phyloP scores from a whole-genome alignment of 2,329 filamentous ascomycete genomes.

The Bipolaris zeicola region DNA sequence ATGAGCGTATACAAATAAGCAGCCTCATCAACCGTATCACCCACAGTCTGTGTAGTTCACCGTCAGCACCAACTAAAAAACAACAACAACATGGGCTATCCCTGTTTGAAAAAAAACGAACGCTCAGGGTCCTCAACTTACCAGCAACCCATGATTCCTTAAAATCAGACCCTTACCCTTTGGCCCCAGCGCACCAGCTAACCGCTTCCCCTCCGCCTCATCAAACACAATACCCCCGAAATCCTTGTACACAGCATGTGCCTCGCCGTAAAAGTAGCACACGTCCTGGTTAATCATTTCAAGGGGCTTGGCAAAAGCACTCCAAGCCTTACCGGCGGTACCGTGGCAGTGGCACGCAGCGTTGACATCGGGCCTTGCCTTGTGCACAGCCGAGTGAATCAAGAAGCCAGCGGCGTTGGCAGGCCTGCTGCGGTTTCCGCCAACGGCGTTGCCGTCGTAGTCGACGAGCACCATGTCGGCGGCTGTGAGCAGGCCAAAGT shows the following conservation, averaged over 20 bases:
- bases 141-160: slow-evolving; percentile 72
- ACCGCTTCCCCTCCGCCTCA: slow-evolving; percentile 66
- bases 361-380: slow-evolving; percentile 67
- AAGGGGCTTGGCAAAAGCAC: slow-evolving; percentile 65
- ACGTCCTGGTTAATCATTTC: slow-evolving; percentile 75
- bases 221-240: slow-evolving; percentile 69
- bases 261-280: slow-evolving; percentile 66
- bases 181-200: slow-evolving; percentile 67
- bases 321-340: slow-evolving; percentile 71
- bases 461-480: slow-evolving; percentile 72
- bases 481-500: slow-evolving; percentile 69
- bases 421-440: slow-evolving; percentile 64
- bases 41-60: slow-evolving; percentile 59
- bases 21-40: slow-evolving; percentile 74
- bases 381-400: slow-evolving; percentile 72
- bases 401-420: slow-evolving; percentile 71
- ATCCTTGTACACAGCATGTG: slow-evolving; percentile 67
- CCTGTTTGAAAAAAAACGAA: not conserved
- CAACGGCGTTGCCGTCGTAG: slow-evolving; percentile 65
- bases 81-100: too few species aligned
- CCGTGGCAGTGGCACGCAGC: slow-evolving; percentile 73
- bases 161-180: slow-evolving; percentile 68
- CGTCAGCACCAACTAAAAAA: too few species aligned
- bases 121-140: slow-evolving; percentile 10
- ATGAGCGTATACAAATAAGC: slow-evolving; percentile 71